phyloP scores from a whole-genome alignment of 1,139 yeast species.

The Scheffersomyces insectosa region DNA sequence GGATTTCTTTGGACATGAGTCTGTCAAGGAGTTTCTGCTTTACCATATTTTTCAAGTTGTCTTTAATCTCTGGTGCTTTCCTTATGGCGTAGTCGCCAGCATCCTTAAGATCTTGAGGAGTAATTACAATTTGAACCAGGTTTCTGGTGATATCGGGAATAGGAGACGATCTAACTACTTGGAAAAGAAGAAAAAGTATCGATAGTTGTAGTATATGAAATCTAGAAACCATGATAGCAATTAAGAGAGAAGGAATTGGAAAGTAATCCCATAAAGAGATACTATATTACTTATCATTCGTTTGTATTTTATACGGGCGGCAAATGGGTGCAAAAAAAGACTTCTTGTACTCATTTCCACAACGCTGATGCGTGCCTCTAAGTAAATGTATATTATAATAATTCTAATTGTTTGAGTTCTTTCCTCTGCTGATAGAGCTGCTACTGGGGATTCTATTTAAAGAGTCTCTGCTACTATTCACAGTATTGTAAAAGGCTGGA shows the following conservation, averaged over 20 bases:
- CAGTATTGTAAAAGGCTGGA: constrained; percentile 14
- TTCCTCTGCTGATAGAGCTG: constrained; percentile 16
- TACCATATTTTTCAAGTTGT: constrained; percentile 13
- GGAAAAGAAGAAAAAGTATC: too few species aligned
- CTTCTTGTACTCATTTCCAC: too few species aligned
- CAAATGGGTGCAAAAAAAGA: too few species aligned
- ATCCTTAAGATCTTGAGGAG: constrained; percentile 25
- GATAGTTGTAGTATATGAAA: too few species aligned
- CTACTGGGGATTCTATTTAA: constrained; percentile 25
- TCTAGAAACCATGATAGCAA: too few species aligned
- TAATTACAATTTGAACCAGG: constrained; percentile 23
- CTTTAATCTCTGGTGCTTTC: constrained; percentile 22
- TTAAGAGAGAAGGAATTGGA: too few species aligned
- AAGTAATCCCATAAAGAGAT: too few species aligned
- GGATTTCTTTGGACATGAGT: constrained; percentile 8
- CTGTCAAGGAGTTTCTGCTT: constrained; percentile 10
- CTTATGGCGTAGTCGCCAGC: constrained; percentile 22
- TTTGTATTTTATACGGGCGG: too few species aligned
- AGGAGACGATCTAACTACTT: too few species aligned
- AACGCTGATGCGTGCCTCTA: too few species aligned
- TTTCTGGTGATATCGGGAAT: constrained; percentile 1
- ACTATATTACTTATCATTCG: too few species aligned
- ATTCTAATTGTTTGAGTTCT: constrained; percentile 4
- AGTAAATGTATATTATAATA: not conserved
- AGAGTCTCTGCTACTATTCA: constrained; percentile 34